phyloP scores from a whole-genome alignment of 306 rosid species.

The Comarum palustre region DNA sequence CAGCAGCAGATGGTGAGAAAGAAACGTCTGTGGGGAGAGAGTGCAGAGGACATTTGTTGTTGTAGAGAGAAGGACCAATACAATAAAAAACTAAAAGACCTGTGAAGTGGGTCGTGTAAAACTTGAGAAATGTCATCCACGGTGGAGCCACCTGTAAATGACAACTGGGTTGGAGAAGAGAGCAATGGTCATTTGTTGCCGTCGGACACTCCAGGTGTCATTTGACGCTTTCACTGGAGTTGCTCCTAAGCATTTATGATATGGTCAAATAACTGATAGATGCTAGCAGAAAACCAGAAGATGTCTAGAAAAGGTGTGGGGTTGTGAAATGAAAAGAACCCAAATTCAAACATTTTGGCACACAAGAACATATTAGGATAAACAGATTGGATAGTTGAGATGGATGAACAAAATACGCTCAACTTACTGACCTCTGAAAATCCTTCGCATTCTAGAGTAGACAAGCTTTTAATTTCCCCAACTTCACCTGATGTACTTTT shows the following conservation, averaged over 20 bases:
- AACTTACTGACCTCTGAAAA: conserved; percentile 62
- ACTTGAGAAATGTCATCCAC: too few species aligned
- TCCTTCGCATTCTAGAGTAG: conserved; percentile 52
- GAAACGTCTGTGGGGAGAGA: too few species aligned
- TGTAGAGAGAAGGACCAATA: too few species aligned
- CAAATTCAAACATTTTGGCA: background rate
- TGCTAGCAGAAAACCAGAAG: background rate
- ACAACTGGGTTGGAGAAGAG: too few species aligned
- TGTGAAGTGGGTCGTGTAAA: too few species aligned
- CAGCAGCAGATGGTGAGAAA: too few species aligned
- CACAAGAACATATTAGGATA: background rate
- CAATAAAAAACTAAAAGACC: too few species aligned
- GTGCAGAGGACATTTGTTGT: too few species aligned
- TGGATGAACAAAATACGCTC: conserved; percentile 12
- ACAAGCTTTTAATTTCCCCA: conserved; percentile 46
- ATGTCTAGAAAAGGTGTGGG: background rate
- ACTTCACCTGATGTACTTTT: conserved; percentile 28
- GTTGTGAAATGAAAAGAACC: background rate
- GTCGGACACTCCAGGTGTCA: too few species aligned
- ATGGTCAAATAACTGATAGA: background rate
- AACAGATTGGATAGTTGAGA: background rate
- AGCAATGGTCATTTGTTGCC: too few species aligned
- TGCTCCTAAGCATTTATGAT: background rate
- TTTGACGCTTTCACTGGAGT: too few species aligned
- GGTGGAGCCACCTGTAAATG: too few species aligned